These are phyloP conservation scores for Ilyonectria sp. DNA, from an alignment of 2,329 filamentous ascomycete species.

Conservation along the genomic window DNA sequence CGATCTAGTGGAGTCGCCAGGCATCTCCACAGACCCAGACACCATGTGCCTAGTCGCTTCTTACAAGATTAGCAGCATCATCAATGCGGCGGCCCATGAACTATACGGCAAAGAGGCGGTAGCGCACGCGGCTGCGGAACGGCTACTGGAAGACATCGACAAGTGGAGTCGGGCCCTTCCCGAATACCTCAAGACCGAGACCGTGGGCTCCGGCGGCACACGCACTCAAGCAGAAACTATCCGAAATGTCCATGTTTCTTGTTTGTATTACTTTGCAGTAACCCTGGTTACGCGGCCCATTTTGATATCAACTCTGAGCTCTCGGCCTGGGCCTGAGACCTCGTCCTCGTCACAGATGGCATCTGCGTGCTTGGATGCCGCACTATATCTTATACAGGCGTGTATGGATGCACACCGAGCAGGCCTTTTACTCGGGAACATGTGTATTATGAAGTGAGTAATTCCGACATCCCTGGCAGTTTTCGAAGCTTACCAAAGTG, in stretches of 20 bases:
- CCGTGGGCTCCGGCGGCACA: constrained; percentile 1
- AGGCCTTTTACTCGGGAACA: constrained; percentile 64
- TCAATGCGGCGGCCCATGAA: constrained; percentile 60
- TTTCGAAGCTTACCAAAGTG: neutral
- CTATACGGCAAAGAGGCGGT: constrained; percentile 57
- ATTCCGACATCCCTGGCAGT: rapidly evolving
- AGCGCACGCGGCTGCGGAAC: constrained; percentile 54
- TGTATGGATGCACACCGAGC: constrained; percentile 64
- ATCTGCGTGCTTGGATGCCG: constrained; percentile 69
- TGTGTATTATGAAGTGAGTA: constrained; percentile 72
- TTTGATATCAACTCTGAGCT: constrained; percentile 64
- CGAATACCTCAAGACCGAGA: constrained; percentile 45
- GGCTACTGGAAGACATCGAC: constrained; percentile 59
- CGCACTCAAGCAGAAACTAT: constrained; percentile 55
- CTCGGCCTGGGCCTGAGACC: constrained; percentile 48
- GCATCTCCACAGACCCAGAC: constrained; percentile 32
- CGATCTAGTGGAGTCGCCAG: constrained; percentile 32
- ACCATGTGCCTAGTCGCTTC: constrained; percentile 56
- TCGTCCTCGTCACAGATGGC: constrained; percentile 57
- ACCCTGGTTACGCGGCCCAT: constrained; percentile 71
- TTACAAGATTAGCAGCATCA: constrained; percentile 59
- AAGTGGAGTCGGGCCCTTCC: constrained; percentile 63
- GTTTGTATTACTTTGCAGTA: constrained; percentile 72
- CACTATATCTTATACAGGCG: constrained; percentile 68
- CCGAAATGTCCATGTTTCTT: constrained; percentile 69